These are phyloP conservation scores for Pyrenula aspistea DNA, from an alignment of 495 filamentous ascomycete species.

Conservation along the genomic window DNA sequence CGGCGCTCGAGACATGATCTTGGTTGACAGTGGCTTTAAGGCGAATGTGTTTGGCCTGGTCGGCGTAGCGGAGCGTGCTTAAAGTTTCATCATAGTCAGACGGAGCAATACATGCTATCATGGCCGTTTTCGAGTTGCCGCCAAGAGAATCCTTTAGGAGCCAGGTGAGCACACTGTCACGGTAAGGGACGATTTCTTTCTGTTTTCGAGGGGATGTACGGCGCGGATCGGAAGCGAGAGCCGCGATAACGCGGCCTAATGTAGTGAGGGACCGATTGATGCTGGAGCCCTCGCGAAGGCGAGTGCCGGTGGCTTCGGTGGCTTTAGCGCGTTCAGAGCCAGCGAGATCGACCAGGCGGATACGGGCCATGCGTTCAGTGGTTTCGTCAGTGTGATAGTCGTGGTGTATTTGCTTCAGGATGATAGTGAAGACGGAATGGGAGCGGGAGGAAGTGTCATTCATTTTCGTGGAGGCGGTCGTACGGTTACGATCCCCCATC, in stretches of 20 bases:
- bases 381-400: slow-evolving; percentile 91
- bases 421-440: slow-evolving; percentile 96
- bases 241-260: slow-evolving; percentile 91
- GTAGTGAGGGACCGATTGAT: slow-evolving; percentile 99
- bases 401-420: slow-evolving; percentile 92
- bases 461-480: slow-evolving; percentile 97
- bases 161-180: slow-evolving; percentile 96
- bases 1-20: slow-evolving; percentile 71
- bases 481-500: slow-evolving; percentile 76
- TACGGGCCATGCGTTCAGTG: slow-evolving; percentile 84
- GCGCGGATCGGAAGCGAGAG: slow-evolving; percentile 68
- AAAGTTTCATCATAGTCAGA: slow-evolving; percentile 96
- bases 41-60: slow-evolving; percentile 95
- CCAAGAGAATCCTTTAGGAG: slow-evolving; percentile 89
- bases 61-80: slow-evolving; percentile 89
- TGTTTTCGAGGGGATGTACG: slow-evolving; percentile 34
- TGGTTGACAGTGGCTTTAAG: slow-evolving; percentile 96
- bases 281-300: slow-evolving; percentile 87
- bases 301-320: slow-evolving; percentile 84
- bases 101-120: slow-evolving; percentile 96
- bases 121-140: slow-evolving; percentile 93
- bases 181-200: slow-evolving; percentile 77
- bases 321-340: slow-evolving; percentile 91
- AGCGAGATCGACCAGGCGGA: slow-evolving; percentile 90
- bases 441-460: slow-evolving; percentile 93